Percentiles rank a stretch among this genome's conserved stretches.
These are phyloP conservation scores for Coemansia sp. DNA, from an alignment of 192 early-diverging fungal species.

Conservation along the genomic window DNA sequence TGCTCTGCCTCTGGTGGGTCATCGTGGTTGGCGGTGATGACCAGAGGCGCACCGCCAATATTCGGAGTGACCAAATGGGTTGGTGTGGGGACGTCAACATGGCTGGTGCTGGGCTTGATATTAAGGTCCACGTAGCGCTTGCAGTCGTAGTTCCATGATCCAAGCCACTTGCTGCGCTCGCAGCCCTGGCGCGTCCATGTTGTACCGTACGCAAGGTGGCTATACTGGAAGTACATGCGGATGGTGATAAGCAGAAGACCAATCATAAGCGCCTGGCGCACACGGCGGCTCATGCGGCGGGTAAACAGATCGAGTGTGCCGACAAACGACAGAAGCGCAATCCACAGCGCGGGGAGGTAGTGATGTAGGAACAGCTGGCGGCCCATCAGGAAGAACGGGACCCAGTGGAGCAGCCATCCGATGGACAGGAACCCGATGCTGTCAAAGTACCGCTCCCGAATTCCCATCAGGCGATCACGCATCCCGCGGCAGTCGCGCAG, in stretches of 20 bases:
- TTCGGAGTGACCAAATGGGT: slow-evolving; percentile 2
- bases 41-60: slow-evolving; percentile 14
- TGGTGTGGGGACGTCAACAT: slow-evolving; percentile 16
- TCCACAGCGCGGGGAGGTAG: slow-evolving; percentile 92
- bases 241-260: slow-evolving; percentile 57
- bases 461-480: slow-evolving; percentile 28
- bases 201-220: slow-evolving; percentile 83
- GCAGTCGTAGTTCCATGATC: slow-evolving; percentile 85
- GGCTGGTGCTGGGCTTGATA: slow-evolving; percentile 19
- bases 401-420: slow-evolving; percentile 82
- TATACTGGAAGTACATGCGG: slow-evolving; percentile 69
- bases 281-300: slow-evolving; percentile 56
- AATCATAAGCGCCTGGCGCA: slow-evolving; percentile 57
- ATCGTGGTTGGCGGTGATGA: slow-evolving; percentile 12
- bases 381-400: slow-evolving; percentile 87
- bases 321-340: slow-evolving; percentile 74
- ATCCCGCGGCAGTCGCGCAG: slow-evolving; percentile 61
- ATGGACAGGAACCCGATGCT: slow-evolving; percentile 67
- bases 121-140: slow-evolving; percentile 33
- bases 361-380: slow-evolving; percentile 93
- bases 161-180: slow-evolving; percentile 73
- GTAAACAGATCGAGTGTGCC: slow-evolving; percentile 74
- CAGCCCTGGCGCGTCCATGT: slow-evolving; percentile 75
- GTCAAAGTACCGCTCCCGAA: slow-evolving; percentile 57
- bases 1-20: slow-evolving; percentile 48